Evolutionary conservation across 306 rosid genomes (phyloP).

Genomic region (Glycine latifolia): DNA sequence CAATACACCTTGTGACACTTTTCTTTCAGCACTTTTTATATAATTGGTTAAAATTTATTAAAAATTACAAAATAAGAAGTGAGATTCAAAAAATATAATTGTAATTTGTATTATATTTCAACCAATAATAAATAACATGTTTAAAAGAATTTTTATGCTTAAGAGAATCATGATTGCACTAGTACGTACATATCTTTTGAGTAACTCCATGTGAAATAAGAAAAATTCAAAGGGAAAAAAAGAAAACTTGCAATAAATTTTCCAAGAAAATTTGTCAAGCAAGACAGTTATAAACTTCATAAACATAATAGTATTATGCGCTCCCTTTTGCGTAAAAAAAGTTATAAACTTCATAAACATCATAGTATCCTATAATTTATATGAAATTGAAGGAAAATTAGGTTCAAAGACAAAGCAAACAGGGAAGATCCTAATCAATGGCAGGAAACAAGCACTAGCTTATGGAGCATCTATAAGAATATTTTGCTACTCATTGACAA

Average conservation of each 20-base stretch:
- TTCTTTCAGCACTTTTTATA: too few species aligned
- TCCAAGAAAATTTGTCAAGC: not conserved
- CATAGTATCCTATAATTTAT: conserved; percentile 15
- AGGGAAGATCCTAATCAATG: conserved; percentile 67
- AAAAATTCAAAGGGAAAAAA: not conserved
- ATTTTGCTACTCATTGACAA: not conserved
- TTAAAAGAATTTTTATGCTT: too few species aligned
- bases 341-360: conserved; percentile 3
- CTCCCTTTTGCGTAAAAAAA: too few species aligned
- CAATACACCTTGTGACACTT: too few species aligned
- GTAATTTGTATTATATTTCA: too few species aligned
- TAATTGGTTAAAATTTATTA: too few species aligned
- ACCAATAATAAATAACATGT: too few species aligned
- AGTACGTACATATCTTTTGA: not conserved
- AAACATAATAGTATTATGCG: too few species aligned
- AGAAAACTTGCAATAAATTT: not conserved
- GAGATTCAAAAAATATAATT: too few species aligned
- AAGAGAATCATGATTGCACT: too few species aligned
- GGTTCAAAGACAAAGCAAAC: conserved; percentile 54
- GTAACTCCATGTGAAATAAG: not conserved
- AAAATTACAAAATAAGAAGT: too few species aligned
- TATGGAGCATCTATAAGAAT: conserved; percentile 69
- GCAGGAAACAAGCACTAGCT: conserved; percentile 61
- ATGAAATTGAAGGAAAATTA: conserved; percentile 58
- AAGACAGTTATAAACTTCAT: not conserved